A percentile compares a stretch with the other conserved stretches of the same genome.
Evolutionary conservation across 108 stramenopile species (phyloP).

Genomic region (Fistulifera pelliculosa): DNA sequence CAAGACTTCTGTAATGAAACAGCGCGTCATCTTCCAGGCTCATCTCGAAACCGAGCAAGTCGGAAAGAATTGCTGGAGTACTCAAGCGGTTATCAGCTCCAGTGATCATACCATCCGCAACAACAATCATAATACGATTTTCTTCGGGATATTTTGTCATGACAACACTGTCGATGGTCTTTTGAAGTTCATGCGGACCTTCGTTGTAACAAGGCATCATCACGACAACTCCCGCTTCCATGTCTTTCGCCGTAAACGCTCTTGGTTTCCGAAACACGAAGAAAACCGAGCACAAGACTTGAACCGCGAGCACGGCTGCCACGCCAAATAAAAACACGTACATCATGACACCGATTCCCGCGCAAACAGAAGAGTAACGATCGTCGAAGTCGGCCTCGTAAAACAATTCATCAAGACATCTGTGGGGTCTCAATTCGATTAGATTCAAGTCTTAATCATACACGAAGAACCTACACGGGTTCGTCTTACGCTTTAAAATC

Average conservation of each 20-base stretch:
- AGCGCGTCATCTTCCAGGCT: conserved; percentile 20
- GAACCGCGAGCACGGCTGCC: no score
- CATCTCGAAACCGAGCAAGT: conserved; percentile 40
- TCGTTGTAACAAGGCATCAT: conserved; percentile 59
- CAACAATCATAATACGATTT: conserved; percentile 39
- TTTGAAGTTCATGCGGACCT: conserved; percentile 36
- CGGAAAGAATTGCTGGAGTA: conserved; percentile 35
- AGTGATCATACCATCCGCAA: conserved; percentile 49
- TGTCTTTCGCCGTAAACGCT: conserved; percentile 30
- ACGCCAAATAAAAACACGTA: not conserved
- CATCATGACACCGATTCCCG: conserved; percentile 19
- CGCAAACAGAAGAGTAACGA: conserved; percentile 32
- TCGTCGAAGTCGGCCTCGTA: conserved; percentile 38
- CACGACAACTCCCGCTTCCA: conserved; percentile 26
- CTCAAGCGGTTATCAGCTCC: conserved; percentile 27
- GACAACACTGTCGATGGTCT: conserved; percentile 43
- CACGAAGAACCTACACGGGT: no score
- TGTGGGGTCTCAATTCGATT: no score
- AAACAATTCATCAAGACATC: conserved; percentile 38
- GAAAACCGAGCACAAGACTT: conserved; percentile 24
- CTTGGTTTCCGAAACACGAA: conserved; percentile 31
- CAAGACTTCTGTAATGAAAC: conserved; percentile 39
- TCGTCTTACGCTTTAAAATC: conserved; percentile 10
- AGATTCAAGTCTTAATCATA: no score
- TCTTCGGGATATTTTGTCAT: conserved; percentile 44